Evolutionary conservation across 2,329 filamentous ascomycete genomes (phyloP).

Genomic region (Diaporthe destruens): DNA sequence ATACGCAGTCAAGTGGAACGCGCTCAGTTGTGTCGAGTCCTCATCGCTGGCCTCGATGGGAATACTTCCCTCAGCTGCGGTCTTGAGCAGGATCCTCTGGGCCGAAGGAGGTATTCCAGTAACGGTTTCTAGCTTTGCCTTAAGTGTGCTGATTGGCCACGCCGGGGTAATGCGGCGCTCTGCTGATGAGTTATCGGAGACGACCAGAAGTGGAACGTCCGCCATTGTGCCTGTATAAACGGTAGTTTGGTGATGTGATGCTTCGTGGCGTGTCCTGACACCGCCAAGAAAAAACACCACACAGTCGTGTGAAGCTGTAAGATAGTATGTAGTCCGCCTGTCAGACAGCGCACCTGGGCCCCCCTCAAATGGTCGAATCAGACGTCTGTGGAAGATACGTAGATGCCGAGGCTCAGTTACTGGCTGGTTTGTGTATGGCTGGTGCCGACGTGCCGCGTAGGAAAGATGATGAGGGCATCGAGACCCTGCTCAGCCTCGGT

Average conservation of each 20-base stretch:
- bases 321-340: not conserved
- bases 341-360: not conserved
- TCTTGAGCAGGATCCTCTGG: conserved; percentile 81
- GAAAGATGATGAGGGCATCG: conserved; percentile 11
- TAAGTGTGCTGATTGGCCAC: conserved; percentile 89
- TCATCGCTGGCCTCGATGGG: conserved; percentile 79
- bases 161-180: conserved; percentile 93
- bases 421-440: not conserved
- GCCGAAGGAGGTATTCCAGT: conserved; percentile 88
- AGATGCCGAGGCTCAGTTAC: not conserved
- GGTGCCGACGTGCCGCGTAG: not conserved
- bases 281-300: not conserved
- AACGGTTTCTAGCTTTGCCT: conserved; percentile 89
- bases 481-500: not conserved
- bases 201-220: conserved; percentile 81
- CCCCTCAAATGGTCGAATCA: not conserved
- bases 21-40: conserved; percentile 73
- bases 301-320: not conserved
- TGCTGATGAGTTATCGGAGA: conserved; percentile 81
- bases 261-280: not conserved
- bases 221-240: conserved; percentile 61
- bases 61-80: conserved; percentile 70
- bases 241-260: not conserved
- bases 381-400: not conserved
- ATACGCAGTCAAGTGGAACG: conserved; percentile 78